A percentile compares a stretch with the other conserved stretches of the same genome.
These are phyloP conservation scores for Melastoma malabathricum DNA, from an alignment of 345 rosid species.

Conservation along the genomic window DNA sequence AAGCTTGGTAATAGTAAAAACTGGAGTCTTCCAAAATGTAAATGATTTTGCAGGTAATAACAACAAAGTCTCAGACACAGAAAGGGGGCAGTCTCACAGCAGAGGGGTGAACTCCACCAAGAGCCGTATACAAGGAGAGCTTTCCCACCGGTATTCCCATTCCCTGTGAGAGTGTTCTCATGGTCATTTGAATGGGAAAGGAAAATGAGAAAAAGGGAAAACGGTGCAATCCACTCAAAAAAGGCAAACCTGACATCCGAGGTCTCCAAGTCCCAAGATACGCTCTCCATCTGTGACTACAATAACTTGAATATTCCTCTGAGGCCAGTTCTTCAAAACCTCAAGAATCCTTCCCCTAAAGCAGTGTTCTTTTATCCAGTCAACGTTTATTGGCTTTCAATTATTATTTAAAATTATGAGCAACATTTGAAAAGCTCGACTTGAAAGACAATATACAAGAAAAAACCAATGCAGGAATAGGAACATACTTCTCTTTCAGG, in stretches of 20 bases:
- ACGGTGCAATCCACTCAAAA: neutral
- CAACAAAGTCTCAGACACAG: neutral
- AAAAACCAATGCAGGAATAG: slow-evolving; percentile 2
- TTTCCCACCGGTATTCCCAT: slow-evolving; percentile 98
- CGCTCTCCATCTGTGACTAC: slow-evolving; percentile 96
- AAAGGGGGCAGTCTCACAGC: slow-evolving; percentile 41
- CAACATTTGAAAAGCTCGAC: no score
- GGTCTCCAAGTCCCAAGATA: slow-evolving; percentile 93
- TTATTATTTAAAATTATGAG: no score
- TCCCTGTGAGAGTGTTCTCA: slow-evolving; percentile 28
- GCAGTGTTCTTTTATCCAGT: slow-evolving; percentile 1
- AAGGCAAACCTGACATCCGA: slow-evolving; percentile 71
- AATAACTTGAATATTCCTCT: slow-evolving; percentile 83
- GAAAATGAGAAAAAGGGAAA: neutral
- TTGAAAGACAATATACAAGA: no score
- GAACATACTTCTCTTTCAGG: slow-evolving; percentile 71
- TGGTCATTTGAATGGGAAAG: neutral
- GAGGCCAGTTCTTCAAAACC: slow-evolving; percentile 91
- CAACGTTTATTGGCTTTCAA: neutral
- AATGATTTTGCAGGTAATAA: no score
- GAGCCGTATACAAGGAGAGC: slow-evolving; percentile 82
- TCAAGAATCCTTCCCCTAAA: slow-evolving; percentile 76
- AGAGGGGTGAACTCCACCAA: slow-evolving; percentile 94
- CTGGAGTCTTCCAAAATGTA: no score
- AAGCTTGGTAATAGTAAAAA: no score